Conservation (phyloP, 768 basidiomycete species). For the Podaxis sp. region DNA sequence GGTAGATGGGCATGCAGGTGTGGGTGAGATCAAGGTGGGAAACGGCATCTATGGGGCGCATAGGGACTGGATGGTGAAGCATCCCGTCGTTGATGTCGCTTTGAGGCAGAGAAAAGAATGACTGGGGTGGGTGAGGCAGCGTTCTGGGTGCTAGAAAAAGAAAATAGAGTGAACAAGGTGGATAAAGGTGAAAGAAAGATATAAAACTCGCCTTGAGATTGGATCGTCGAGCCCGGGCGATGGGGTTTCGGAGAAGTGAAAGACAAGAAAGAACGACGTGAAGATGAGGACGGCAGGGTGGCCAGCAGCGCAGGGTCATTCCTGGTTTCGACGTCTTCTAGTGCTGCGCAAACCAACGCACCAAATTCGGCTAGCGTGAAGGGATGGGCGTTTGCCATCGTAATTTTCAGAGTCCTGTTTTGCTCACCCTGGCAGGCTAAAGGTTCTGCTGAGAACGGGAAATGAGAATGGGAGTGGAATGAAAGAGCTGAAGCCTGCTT, state of each 20-base stretch:
- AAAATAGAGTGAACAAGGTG: background rate
- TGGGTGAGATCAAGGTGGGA: constrained; percentile 2
- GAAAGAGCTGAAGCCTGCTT: background rate
- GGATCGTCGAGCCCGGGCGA: background rate
- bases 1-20: constrained; percentile 1
- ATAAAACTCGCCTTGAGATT: background rate
- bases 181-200: background rate
- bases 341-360: constrained; percentile 1
- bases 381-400: background rate
- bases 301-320: background rate
- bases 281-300: background rate
- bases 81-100: background rate
- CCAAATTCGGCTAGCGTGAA: constrained; percentile 12
- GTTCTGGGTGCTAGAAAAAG: background rate
- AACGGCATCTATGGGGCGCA: constrained; percentile 1
- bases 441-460: background rate
- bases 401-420: background rate
- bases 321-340: constrained; percentile 1
- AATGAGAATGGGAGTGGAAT: background rate
- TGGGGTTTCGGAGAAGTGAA: background rate
- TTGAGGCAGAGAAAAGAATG: background rate
- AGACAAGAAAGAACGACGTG: constrained; percentile 7
- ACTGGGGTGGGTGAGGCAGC: background rate
- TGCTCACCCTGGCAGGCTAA: background rate
- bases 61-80: background rate